A percentile compares a stretch with the other conserved stretches of the same genome.
Evolutionary conservation across 805 yeast genomes (phyloP).

Genomic region (Metschnikowia santaceciliae): DNA sequence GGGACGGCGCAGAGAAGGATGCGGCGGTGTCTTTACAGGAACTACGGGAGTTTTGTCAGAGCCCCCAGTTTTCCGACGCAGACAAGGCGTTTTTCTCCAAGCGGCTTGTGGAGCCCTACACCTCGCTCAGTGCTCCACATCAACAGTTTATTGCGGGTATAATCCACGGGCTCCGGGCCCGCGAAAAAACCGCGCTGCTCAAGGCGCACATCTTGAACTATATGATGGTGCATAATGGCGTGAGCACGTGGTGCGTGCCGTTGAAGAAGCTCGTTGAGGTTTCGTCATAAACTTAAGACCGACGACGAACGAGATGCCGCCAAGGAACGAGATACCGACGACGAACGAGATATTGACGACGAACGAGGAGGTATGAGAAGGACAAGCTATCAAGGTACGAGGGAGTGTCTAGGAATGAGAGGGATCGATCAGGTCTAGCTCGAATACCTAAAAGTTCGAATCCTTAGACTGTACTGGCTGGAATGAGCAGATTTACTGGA

Average conservation of each 20-base stretch:
- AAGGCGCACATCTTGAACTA: slow-evolving; percentile 42
- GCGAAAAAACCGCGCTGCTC: slow-evolving; percentile 20
- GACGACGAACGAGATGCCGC: no score
- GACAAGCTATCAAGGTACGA: no score
- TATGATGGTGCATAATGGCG: slow-evolving; percentile 56
- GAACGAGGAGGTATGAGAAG: no score
- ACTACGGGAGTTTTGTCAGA: slow-evolving; percentile 8
- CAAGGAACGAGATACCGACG: no score
- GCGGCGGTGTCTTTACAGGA: background rate
- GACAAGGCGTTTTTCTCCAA: slow-evolving; percentile 10
- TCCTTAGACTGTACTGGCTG: no score
- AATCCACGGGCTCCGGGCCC: slow-evolving; percentile 7
- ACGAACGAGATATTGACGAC: no score
- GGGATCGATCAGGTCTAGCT: no score
- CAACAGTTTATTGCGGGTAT: slow-evolving; percentile 12
- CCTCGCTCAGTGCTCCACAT: slow-evolving; percentile 8
- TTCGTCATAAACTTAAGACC: background rate
- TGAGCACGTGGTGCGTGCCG: slow-evolving; percentile 65
- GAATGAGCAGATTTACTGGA: no score
- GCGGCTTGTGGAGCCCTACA: slow-evolving; percentile 11
- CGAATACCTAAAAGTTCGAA: no score
- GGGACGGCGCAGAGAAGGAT: background rate
- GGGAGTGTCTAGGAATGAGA: no score
- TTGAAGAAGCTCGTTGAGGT: slow-evolving; percentile 45
- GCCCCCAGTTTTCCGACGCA: slow-evolving; percentile 2